Conservation (phyloP, 1,284 basidiomycete species). For the Somion occarium region DNA sequence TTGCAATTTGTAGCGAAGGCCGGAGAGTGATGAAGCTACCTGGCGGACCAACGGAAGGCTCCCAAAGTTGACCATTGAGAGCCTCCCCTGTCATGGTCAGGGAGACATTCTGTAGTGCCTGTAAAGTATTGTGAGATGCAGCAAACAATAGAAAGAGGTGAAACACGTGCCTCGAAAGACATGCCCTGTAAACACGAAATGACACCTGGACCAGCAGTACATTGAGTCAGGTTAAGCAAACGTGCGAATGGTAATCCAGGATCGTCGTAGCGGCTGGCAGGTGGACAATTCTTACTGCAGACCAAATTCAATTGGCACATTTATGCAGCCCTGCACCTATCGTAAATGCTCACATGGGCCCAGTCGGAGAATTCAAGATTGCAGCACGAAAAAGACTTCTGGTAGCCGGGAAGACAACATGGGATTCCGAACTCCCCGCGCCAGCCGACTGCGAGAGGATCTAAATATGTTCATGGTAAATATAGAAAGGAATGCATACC, state of each 20-base stretch:
- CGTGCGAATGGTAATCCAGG: conserved; percentile 49
- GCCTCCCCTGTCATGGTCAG: conserved; percentile 41
- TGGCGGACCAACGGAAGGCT: conserved; percentile 48
- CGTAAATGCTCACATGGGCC: conserved; percentile 43
- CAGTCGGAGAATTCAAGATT: conserved; percentile 48
- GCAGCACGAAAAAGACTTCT: conserved; percentile 44
- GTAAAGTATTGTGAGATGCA: neutral
- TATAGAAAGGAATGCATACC: conserved; percentile 24
- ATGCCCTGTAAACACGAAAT: conserved; percentile 43
- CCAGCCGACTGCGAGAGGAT: conserved; percentile 42
- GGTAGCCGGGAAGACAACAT: conserved; percentile 40
- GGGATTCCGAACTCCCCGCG: conserved; percentile 49
- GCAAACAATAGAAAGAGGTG: neutral
- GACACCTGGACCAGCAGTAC: conserved; percentile 35
- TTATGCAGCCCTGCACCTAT: neutral
- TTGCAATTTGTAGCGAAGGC: conserved; percentile 42
- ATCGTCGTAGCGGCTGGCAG: conserved; percentile 47
- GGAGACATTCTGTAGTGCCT: conserved; percentile 43
- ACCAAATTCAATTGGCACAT: neutral
- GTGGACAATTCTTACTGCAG: conserved; percentile 49
- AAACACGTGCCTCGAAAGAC: conserved; percentile 38
- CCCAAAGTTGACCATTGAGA: conserved; percentile 53
- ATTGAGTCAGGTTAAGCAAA: conserved; percentile 43
- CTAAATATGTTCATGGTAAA: neutral
- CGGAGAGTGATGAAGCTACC: conserved; percentile 47